These are phyloP conservation scores for Vicia sativa DNA, from an alignment of 306 rosid species.

Conservation along the genomic window DNA sequence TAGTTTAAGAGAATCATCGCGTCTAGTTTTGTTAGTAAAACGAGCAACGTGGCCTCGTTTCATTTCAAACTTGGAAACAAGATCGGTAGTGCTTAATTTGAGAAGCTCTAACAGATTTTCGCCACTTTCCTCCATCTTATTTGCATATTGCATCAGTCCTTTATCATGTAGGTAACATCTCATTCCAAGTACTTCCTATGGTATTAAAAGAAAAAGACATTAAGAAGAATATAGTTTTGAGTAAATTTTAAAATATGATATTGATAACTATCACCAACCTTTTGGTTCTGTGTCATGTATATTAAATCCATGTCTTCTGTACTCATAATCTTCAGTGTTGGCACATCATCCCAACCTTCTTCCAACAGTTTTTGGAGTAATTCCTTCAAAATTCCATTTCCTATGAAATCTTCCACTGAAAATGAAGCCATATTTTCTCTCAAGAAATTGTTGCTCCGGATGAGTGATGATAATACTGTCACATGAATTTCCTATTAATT, in stretches of 20 bases:
- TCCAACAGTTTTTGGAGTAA: constrained; percentile 68
- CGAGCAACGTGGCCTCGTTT: constrained; percentile 93
- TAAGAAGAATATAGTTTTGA: constrained; percentile 1
- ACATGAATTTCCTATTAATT: not conserved
- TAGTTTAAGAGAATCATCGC: constrained; percentile 43
- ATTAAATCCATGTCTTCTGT: constrained; percentile 75
- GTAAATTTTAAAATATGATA: constrained; percentile 3
- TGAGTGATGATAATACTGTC: constrained; percentile 14
- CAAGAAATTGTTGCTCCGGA: constrained; percentile 20
- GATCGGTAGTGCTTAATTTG: constrained; percentile 49
- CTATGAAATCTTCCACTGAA: constrained; percentile 76
- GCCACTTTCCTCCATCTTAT: constrained; percentile 60
- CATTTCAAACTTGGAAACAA: constrained; percentile 61
- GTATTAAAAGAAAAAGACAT: constrained; percentile 11
- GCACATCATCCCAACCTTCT: constrained; percentile 94
- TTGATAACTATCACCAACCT: constrained; percentile 48
- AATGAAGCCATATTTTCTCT: constrained; percentile 70
- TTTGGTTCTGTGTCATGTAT: constrained; percentile 73
- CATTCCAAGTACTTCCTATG: constrained; percentile 76
- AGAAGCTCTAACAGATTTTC: constrained; percentile 61
- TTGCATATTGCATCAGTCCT: constrained; percentile 79
- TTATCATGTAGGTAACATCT: constrained; percentile 84
- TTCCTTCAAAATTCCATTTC: constrained; percentile 72
- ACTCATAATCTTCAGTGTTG: constrained; percentile 83
- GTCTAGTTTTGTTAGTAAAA: constrained; percentile 54